Evolutionary conservation across 2,329 filamentous ascomycete species (phyloP), one percentile per base, ranked within the genome.

Genomic region (Alternaria consortialis): DNA sequence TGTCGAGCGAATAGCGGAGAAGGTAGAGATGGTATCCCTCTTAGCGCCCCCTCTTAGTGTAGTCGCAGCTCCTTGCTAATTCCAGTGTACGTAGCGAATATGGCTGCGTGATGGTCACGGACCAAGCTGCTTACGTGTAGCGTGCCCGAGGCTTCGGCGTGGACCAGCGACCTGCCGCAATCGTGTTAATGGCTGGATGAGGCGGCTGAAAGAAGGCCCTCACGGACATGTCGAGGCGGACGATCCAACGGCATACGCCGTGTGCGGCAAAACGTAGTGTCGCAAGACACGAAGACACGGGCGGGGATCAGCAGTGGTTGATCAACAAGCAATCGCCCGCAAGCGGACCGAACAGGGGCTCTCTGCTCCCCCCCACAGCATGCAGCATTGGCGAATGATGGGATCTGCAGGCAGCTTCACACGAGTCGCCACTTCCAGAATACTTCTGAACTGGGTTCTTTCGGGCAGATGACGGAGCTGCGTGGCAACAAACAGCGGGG

Each of bases 351-450:
- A 61, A 42, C 39, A 60, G 47, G 56, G 60, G 55, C 23, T n/a
- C 32, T 17, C 32, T 15, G n/a, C 27, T 46, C 13, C 39, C 34
- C 56, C 50, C 58, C 64, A 53, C 62, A 55, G 52, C 39, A 17
- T 25, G 29, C 58, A 47, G 51, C 46, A 58, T 58, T 63, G 63
- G 56, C 57, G 56, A 62, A 37, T 42, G 7, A 50, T 42, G 43
- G 36, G 52, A 64, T 64, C 47, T 53, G 47, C 62, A 53, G 48
- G 36, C 42, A 43, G 56, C 37, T 23, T 43, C 17, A 43, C 17
- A 43, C 46, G 51, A 55, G 36, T 60, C 34, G 63, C 60, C 65
- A 60, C 63, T 63, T 67, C 60, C 53, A 66, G 63, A 67, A 66
- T 56, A 36, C 53, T 64, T 64, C 59, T 39, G 55, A 43, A 55